Conservation (phyloP, 2,329 filamentous ascomycete species). For the Cladophialophora carrionii region DNA sequence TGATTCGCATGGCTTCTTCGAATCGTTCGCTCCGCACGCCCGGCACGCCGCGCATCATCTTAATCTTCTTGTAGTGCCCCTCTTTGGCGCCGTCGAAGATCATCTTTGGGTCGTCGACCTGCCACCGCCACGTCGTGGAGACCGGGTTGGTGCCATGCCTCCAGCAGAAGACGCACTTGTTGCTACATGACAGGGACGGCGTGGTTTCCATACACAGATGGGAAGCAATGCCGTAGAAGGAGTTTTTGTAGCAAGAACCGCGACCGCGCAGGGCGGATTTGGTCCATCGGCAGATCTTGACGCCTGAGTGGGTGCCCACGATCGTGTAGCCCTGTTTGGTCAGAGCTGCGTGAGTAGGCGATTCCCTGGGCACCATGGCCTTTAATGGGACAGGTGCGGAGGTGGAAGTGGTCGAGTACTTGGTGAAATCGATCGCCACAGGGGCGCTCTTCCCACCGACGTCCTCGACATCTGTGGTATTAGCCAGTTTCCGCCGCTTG, state of each 20-base stretch:
- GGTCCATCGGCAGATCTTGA: conserved; percentile 98
- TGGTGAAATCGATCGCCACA: conserved; percentile 81
- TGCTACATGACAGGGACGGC: conserved; percentile 90
- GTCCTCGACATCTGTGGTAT: conserved; percentile 81
- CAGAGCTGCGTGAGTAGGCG: conserved; percentile 82
- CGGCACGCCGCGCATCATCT: conserved; percentile 91
- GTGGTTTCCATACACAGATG: conserved; percentile 99
- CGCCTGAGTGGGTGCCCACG: conserved; percentile 90
- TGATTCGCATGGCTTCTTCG: conserved; percentile 86
- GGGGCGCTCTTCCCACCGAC: conserved; percentile 57
- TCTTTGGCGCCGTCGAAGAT: conserved; percentile 91
- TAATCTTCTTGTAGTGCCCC: conserved; percentile 95
- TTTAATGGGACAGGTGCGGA: conserved; percentile 59
- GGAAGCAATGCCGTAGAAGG: conserved; percentile 94
- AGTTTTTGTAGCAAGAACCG: conserved; percentile 96
- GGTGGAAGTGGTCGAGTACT: conserved; percentile 50
- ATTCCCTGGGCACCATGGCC: conserved; percentile 91
- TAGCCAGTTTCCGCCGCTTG: conserved; percentile 51
- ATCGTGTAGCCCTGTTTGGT: conserved; percentile 98
- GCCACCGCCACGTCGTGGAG: conserved; percentile 95
- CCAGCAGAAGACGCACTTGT: conserved; percentile 99
- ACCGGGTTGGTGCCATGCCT: conserved; percentile 96
- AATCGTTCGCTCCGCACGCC: conserved; percentile 91
- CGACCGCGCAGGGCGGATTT: conserved; percentile 93
- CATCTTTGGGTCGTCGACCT: conserved; percentile 84